Conservation (phyloP, 1,139 yeast genomes). For the Taphrina flavorubra region DNA sequence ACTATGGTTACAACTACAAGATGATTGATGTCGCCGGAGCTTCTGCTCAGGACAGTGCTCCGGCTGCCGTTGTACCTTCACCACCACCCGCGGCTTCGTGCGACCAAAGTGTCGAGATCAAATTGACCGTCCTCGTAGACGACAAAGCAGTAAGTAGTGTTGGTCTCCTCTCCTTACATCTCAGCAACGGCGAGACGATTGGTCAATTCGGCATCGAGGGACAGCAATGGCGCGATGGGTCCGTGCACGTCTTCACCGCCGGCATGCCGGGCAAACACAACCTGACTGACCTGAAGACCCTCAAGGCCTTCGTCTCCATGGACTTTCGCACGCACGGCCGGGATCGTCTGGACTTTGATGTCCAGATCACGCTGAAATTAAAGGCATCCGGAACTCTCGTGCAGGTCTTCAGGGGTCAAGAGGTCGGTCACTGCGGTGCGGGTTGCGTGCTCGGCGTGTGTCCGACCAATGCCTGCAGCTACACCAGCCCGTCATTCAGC, state of each 20-base stretch:
- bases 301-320: conserved; percentile 2
- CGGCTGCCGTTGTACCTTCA: not conserved
- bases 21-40: not conserved
- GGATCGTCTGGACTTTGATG: not conserved
- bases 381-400: not conserved
- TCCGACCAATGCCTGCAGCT: not conserved
- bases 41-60: not conserved
- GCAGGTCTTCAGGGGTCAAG: not conserved
- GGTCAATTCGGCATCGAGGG: not conserved
- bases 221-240: not conserved
- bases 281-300: not conserved
- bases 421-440: not conserved
- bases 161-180: not conserved
- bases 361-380: not conserved
- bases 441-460: conserved; percentile 1
- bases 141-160: not conserved
- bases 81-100: not conserved
- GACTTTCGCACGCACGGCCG: conserved; percentile 1
- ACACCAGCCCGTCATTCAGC: conserved; percentile 7
- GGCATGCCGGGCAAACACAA: not conserved
- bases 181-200: not conserved
- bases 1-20: conserved; percentile 7
- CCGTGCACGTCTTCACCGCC: not conserved
- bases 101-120: not conserved
- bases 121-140: not conserved